Conservation (phyloP, 352 stramenopile genomes). For the Phytophthora quininea region DNA sequence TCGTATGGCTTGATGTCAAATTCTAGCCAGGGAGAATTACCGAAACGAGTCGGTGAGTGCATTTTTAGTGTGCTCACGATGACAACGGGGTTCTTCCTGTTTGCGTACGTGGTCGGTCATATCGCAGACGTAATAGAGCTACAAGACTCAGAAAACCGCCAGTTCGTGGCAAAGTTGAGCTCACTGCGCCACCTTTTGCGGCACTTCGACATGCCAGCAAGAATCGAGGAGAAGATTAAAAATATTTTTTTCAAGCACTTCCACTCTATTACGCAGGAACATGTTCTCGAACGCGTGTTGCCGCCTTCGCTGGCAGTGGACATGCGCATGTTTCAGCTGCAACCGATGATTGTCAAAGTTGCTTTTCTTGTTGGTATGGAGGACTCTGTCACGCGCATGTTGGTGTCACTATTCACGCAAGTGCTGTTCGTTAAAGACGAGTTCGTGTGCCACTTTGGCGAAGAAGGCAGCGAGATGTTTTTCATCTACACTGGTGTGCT, state of each 20-base stretch:
- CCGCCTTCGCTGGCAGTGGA: constrained; percentile 64
- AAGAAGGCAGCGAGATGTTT: constrained; percentile 72
- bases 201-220: constrained; percentile 54
- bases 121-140: constrained; percentile 65
- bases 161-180: constrained; percentile 66
- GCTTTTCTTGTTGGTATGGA: constrained; percentile 66
- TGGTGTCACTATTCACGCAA: constrained; percentile 64
- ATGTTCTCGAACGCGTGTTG: constrained; percentile 57
- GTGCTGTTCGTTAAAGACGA: constrained; percentile 62
- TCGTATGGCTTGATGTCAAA: constrained; percentile 62
- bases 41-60: constrained; percentile 51
- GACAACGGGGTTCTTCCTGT: constrained; percentile 65
- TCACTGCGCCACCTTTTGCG: constrained; percentile 53
- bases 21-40: constrained; percentile 56
- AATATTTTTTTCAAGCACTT: constrained; percentile 74
- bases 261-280: constrained; percentile 71
- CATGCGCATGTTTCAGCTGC: constrained; percentile 69
- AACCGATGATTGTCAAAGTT: constrained; percentile 74
- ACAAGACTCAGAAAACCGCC: constrained; percentile 59
- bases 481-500: constrained; percentile 68
- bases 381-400: constrained; percentile 59
- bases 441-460: constrained; percentile 59
- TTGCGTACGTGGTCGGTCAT: constrained; percentile 67
- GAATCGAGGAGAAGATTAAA: constrained; percentile 62
- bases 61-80: constrained; percentile 66